Conservation (phyloP, 2,329 filamentous ascomycete species). For the Rugonectria rugulosa region DNA sequence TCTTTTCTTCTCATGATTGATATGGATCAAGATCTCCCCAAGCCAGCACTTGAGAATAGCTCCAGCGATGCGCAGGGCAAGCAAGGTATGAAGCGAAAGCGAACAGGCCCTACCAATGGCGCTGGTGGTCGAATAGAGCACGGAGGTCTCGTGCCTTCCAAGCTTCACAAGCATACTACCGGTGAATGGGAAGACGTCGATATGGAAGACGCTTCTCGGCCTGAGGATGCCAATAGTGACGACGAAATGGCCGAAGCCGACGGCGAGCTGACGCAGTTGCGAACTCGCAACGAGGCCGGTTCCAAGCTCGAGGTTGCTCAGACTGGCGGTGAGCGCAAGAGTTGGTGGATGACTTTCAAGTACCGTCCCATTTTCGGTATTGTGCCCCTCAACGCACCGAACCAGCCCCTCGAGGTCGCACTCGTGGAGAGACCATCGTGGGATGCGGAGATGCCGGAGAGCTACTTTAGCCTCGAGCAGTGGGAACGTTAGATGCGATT, state of each 20-base stretch:
- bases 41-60: constrained; percentile 40
- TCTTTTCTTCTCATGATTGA: constrained; percentile 95
- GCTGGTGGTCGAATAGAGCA: constrained; percentile 61
- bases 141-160: constrained; percentile 54
- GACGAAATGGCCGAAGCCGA: constrained; percentile 48
- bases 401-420: constrained; percentile 74
- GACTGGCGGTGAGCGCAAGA: constrained; percentile 42
- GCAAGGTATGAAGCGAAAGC: constrained; percentile 62
- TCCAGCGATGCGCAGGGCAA: constrained; percentile 37
- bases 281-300: constrained; percentile 37
- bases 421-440: constrained; percentile 87
- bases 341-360: constrained; percentile 86
- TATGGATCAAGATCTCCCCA: constrained; percentile 72
- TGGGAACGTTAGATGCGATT: constrained; percentile 49
- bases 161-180: constrained; percentile 50
- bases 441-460: constrained; percentile 79
- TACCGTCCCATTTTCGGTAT: constrained; percentile 91
- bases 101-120: constrained; percentile 55
- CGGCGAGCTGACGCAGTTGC: constrained; percentile 46
- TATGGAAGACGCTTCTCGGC: constrained; percentile 48
- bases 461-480: constrained; percentile 69
- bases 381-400: constrained; percentile 53
- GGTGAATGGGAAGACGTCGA: constrained; percentile 51
- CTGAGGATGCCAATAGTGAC: constrained; percentile 44
- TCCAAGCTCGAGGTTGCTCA: constrained; percentile 29